A percentile compares a stretch with the other conserved stretches of the same genome.
Conservation (phyloP, 257 asterid genomes). For the Datura wrightii region DNA sequence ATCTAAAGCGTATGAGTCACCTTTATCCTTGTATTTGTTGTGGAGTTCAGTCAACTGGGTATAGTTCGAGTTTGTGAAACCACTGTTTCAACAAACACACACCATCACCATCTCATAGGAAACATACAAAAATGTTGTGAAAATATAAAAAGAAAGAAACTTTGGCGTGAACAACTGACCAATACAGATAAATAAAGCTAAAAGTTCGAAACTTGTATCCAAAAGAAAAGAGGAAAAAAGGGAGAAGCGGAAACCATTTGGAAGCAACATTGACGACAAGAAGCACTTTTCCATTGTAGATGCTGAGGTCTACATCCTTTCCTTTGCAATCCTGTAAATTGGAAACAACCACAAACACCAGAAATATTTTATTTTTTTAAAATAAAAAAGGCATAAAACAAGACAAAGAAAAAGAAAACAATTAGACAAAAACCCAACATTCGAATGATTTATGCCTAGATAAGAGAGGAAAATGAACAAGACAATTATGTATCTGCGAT, state of each 20-base stretch:
- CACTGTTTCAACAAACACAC: constrained; percentile 56
- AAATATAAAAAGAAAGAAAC: not conserved
- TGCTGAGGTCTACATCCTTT: constrained; percentile 65
- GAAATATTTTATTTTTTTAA: not conserved
- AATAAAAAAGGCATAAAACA: too few relatives aligned
- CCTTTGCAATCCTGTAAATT: constrained; percentile 64
- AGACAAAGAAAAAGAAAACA: too few relatives aligned
- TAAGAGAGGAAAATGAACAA: not conserved
- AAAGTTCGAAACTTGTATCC: not conserved
- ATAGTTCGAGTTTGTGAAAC: constrained; percentile 74
- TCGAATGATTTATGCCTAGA: not conserved
- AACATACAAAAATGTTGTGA: not conserved
- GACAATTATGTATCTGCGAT: too few relatives aligned
- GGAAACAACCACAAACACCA: not conserved
- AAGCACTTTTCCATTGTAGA: constrained; percentile 79
- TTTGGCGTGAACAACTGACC: not conserved
- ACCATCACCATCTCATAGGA: constrained; percentile 1
- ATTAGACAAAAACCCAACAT: not conserved
- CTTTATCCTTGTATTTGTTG: constrained; percentile 67
- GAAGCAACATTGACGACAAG: constrained; percentile 96
- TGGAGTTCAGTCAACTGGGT: constrained; percentile 74
- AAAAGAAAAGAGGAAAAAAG: not conserved
- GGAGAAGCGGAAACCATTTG: constrained; percentile 61
- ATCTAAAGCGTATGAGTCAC: constrained; percentile 38
- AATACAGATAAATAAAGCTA: not conserved